phyloP scores from a whole-genome alignment of 306 rosid genomes.

The Prosopis cineraria region DNA sequence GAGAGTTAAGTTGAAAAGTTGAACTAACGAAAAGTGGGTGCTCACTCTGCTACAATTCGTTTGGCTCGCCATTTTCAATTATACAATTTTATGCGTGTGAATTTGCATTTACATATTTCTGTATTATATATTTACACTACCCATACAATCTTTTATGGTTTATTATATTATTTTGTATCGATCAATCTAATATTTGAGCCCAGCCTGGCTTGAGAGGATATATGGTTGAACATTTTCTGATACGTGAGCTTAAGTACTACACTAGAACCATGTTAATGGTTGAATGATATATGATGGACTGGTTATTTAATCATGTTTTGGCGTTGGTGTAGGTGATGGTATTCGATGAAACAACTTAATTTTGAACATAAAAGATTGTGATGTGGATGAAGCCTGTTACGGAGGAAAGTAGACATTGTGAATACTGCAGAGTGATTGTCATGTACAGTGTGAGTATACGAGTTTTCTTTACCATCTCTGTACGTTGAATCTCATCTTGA shows the following conservation, averaged over 20 bases:
- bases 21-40: not conserved
- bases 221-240: not conserved
- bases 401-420: conserved; percentile 55
- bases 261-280: conserved; percentile 3
- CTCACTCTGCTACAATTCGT: not conserved
- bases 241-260: conserved; percentile 7
- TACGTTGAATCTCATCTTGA: conserved; percentile 40
- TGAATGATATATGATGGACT: not conserved
- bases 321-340: conserved; percentile 68
- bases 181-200: not conserved
- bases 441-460: conserved; percentile 50
- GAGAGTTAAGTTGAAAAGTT: not conserved
- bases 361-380: conserved; percentile 38
- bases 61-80: not conserved
- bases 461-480: conserved; percentile 42
- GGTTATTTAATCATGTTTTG: not conserved
- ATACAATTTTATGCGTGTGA: not conserved
- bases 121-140: not conserved
- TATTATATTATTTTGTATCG: not conserved
- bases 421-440: conserved; percentile 55
- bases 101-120: not conserved
- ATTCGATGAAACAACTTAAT: conserved; percentile 84
- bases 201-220: not conserved
- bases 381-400: conserved; percentile 63
- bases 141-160: not conserved